Evolutionary conservation across 2,329 filamentous ascomycete species (phyloP).

Genomic region (Aspergillus aculeatus): DNA sequence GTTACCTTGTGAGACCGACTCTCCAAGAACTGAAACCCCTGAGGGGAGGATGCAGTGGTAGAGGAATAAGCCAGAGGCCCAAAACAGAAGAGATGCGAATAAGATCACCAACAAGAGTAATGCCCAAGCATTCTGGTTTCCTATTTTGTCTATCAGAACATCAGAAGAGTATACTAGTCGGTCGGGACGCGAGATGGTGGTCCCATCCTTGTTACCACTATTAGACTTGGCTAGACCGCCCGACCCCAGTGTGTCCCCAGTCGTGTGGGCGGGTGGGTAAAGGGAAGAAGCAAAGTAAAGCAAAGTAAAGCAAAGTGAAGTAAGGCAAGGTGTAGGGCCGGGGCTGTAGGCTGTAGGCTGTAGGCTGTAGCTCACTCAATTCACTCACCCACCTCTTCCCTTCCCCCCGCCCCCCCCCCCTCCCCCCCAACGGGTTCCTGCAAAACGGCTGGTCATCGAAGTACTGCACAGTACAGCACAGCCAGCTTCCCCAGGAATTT

Average conservation of each 20-base stretch:
- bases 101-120: background rate
- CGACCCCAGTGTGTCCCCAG: conserved; percentile 6
- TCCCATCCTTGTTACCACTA: conserved; percentile 15
- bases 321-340: background rate
- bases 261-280: conserved; percentile 4
- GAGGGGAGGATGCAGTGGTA: background rate
- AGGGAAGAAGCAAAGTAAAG: conserved; percentile 5
- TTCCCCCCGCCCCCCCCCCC: conserved; percentile 12
- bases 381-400: background rate
- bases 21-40: background rate
- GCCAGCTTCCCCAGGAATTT: conserved; percentile 8
- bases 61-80: background rate
- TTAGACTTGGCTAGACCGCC: conserved; percentile 21
- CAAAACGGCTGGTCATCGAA: conserved; percentile 10
- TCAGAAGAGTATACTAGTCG: conserved; percentile 12
- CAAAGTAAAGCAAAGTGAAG: conserved; percentile 5
- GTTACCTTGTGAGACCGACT: too few relatives aligned
- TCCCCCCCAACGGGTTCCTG: conserved; percentile 18
- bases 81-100: background rate
- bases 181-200: conserved; percentile 6
- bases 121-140: background rate
- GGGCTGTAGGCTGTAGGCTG: background rate
- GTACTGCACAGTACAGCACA: conserved; percentile 4
- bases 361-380: background rate
- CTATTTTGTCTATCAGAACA: background rate